Base-by-base conservation (phyloP, 257 asterid species). In the Osmanthus fragrans region DNA sequence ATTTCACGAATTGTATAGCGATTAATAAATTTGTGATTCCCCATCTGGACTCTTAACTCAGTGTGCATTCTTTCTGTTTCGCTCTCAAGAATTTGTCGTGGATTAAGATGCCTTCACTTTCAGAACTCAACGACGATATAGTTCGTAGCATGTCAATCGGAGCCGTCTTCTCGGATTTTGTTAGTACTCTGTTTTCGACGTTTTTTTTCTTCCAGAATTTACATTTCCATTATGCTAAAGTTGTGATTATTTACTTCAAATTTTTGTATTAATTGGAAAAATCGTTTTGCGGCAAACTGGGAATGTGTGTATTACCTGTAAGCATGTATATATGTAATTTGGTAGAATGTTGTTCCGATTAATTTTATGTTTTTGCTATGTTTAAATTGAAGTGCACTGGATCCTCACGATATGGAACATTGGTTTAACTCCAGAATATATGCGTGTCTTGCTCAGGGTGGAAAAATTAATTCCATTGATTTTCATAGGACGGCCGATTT, bases 121-220 rank as follows among this genome's bases (percentile, higher is more conserved):
- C 90, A 29, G 94, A 89, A 64, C 91, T 93, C 72, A 91, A 76
- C 34, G 97, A 93, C 70, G 97, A 87, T 71, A 78, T 82, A 78
- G 76, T 95, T 86, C 88, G 91, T 21, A 89, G 91, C 85, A 95
- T 95, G 98, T 81, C 96, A 25, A 69, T 93, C 60, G 99, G 87
- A 47, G 97, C 97, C 33, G 93, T 93, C 51, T 95, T 93, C 91
- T 84, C 98, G 1, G 98, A 95, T 85, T 95, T 88, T 70, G 99
- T 95, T 64, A 87, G 96, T 87, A 74, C 16, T 30, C 37, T 68
- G 40, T 49, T 71, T 70, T 36, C 66, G 37, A 5, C 1, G 36
- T 64, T 60, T 42, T 51, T 42, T 42, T 40, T 42, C 47, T 0
- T 18, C 45, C 13, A 27, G 33, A 47, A 19, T 64, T 58, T 15